Evolutionary conservation across 2,329 filamentous ascomycete genomes (phyloP), one percentile per base, ranked within the genome.

Genomic region (Gnomoniopsis sp.): DNA sequence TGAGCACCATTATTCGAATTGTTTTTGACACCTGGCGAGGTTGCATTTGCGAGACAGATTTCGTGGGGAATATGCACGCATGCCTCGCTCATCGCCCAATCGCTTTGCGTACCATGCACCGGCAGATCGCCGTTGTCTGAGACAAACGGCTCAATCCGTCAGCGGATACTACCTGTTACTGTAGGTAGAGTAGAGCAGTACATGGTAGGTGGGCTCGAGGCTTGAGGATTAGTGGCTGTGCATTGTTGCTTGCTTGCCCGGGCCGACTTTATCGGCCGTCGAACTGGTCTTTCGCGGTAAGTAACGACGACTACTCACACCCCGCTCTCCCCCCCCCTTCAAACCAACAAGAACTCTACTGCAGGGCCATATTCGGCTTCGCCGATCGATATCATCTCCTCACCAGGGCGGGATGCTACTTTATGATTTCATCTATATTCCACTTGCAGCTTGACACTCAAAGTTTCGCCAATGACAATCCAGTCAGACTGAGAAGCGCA

Each of bases 1-100:
- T 8, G 26, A 30, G 26, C 26, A 8, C 8, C 26, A 30, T 4
- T 30, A 30, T 30, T 30, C 4, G 26, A 8, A 8, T 30, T n/a
- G n/a, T 41, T 41, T 41, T 12, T 48, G 49, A 22, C n/a, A 41
- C 33, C 15, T 21, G 17, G 8, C 26, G 6, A 41, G 6, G 17
- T n/a, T 41, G 17, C 36, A 41, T 15, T 41, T 15, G 14, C 36
- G 14, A 41, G n/a, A n/a, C n/a, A 43, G 30, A 11, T n/a, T 43
- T 46, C 49, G 55, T 41, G 46, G 55, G 50, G 51, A 46, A 34
- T 38, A 38, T 50, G 55, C 47, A 19, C 12, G 36, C 17, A 30
- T 48, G 46, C 41, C 46, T 61, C 59, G 59, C 44, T 48, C 55
- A 52, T 12, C 23, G 23, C 34, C 59, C 59, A 61, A 61, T 61